These are phyloP conservation scores for Ceratorhiza oryzae-sativae DNA, from an alignment of 1,284 basidiomycete genomes.

Conservation along the genomic window DNA sequence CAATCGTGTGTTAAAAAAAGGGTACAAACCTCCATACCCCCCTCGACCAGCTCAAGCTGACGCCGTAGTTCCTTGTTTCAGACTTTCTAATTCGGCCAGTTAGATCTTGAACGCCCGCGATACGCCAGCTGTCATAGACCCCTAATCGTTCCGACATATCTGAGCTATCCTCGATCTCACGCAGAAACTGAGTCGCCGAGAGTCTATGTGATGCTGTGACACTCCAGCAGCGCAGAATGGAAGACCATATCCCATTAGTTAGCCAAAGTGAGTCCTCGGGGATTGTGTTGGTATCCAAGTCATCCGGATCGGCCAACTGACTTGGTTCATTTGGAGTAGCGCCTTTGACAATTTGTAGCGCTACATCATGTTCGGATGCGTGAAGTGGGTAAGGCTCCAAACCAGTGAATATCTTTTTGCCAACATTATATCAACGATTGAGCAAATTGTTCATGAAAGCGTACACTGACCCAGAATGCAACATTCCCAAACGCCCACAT, in stretches of 20 bases:
- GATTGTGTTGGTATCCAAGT: not conserved
- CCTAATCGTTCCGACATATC: not conserved
- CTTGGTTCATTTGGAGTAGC: not conserved
- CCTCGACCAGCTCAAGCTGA: not conserved
- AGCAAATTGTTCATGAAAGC: too few relatives aligned
- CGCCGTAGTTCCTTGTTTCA: not conserved
- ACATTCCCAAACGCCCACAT: constrained; percentile 27
- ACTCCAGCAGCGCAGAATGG: constrained; percentile 15
- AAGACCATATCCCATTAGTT: not conserved
- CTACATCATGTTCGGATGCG: constrained; percentile 1
- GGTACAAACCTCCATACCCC: constrained; percentile 3
- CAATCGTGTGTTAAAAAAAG: not conserved
- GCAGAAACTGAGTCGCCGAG: not conserved
- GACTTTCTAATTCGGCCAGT: not conserved
- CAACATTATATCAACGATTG: too few relatives aligned
- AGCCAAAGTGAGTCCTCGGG: not conserved
- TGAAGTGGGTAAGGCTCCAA: constrained; percentile 6
- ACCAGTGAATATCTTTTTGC: constrained; percentile 30
- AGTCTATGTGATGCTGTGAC: not conserved
- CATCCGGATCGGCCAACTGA: not conserved
- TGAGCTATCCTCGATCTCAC: not conserved
- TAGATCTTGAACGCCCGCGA: not conserved
- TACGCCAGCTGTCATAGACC: not conserved
- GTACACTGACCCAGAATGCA: constrained; percentile 13
- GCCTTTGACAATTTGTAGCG: not conserved